phyloP scores from a whole-genome alignment of 352 stramenopile species.

The Pythium scleroteichum region DNA sequence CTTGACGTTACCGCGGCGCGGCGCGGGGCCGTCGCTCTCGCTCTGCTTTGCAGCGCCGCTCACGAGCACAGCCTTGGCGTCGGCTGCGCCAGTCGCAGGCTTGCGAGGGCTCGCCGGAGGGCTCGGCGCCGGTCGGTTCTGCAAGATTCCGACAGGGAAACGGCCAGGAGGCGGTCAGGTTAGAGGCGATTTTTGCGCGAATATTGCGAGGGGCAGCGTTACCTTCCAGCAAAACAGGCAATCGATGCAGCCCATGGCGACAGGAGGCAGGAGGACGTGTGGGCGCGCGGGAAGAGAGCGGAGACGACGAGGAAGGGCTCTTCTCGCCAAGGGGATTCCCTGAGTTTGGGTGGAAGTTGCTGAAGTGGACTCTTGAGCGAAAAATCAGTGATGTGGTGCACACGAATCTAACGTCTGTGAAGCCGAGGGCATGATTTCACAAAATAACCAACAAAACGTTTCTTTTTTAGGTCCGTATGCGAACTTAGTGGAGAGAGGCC shows the following conservation, averaged over 20 bases:
- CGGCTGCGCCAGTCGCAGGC: not conserved
- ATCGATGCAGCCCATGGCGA: slow-evolving; percentile 65
- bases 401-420: slow-evolving; percentile 15
- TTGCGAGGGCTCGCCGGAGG: slow-evolving; percentile 7
- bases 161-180: not conserved
- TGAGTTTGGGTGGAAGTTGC: no score
- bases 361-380: not conserved
- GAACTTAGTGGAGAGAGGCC: no score
- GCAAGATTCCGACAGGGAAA: not conserved
- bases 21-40: slow-evolving; percentile 20
- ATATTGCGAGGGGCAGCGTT: not conserved
- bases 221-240: slow-evolving; percentile 72
- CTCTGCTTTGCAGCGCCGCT: slow-evolving; percentile 10
- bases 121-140: slow-evolving; percentile 10
- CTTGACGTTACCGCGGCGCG: slow-evolving; percentile 54
- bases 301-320: no score
- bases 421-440: not conserved
- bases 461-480: no score
- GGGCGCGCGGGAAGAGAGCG: no score
- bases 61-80: slow-evolving; percentile 8
- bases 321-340: no score
- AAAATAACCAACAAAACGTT: no score
- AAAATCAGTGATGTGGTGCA: slow-evolving; percentile 22
- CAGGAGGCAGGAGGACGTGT: no score
- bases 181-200: not conserved